These are phyloP conservation scores for Paramarasmius palmivorus DNA, from an alignment of 1,284 basidiomycete species.

Conservation along the genomic window DNA sequence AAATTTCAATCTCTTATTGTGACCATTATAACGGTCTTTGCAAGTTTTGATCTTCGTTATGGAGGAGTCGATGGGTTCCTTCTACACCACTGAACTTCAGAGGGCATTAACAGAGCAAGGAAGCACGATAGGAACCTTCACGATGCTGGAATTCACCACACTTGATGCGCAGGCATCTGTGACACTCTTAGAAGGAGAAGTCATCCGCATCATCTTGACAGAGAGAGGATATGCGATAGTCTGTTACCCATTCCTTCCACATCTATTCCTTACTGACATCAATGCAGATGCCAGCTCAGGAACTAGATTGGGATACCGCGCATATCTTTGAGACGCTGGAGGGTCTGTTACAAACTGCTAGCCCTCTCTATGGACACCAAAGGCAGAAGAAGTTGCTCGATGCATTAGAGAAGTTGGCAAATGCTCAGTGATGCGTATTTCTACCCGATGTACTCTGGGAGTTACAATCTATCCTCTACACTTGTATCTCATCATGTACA, in stretches of 20 bases:
- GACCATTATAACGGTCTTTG: too few species aligned
- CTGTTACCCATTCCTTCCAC: neutral
- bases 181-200: constrained; percentile 53
- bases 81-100: constrained; percentile 54
- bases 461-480: too few species aligned
- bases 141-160: constrained; percentile 35
- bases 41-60: neutral
- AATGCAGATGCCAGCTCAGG: constrained; percentile 15
- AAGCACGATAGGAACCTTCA: constrained; percentile 54
- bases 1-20: too few species aligned
- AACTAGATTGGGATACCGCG: constrained; percentile 6
- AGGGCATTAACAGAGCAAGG: constrained; percentile 58
- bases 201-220: constrained; percentile 48
- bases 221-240: constrained; percentile 52
- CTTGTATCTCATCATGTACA: too few species aligned
- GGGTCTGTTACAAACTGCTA: constrained; percentile 50
- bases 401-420: constrained; percentile 46
- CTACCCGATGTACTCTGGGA: too few species aligned
- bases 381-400: constrained; percentile 46
- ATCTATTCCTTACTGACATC: neutral
- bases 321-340: constrained; percentile 56
- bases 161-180: constrained; percentile 54
- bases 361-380: constrained; percentile 48
- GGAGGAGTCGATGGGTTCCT: constrained; percentile 22
- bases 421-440: neutral